Percentiles rank a stretch among this genome's conserved stretches.
phyloP scores from a whole-genome alignment of 768 basidiomycete species.

The Pseudohyphozyma bogoriensis region DNA sequence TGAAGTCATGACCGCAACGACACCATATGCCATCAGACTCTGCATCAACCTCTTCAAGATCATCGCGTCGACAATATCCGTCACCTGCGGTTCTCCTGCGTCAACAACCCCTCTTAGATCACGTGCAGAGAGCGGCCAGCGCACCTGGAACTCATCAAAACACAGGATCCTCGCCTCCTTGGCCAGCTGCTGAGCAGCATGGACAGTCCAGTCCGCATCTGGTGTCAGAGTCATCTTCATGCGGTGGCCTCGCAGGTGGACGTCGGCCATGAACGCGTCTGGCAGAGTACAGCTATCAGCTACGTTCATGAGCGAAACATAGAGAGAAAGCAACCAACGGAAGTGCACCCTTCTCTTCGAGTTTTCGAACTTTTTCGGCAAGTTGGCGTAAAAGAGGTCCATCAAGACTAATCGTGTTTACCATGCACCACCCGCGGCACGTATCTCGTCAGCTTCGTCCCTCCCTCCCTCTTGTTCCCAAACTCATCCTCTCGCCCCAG shows the following conservation, averaged over 20 bases:
- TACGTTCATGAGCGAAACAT: no score
- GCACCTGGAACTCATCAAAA: slow-evolving; percentile 95
- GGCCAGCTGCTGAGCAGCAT: slow-evolving; percentile 44
- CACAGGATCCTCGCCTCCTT: slow-evolving; percentile 46
- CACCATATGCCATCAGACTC: slow-evolving; percentile 71
- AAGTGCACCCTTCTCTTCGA: slow-evolving; percentile 67
- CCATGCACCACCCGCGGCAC: no score
- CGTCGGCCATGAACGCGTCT: slow-evolving; percentile 99
- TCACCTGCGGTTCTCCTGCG: slow-evolving; percentile 49
- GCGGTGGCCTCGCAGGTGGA: slow-evolving; percentile 81
- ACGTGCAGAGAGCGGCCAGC: slow-evolving; percentile 1
- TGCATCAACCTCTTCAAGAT: slow-evolving; percentile 84
- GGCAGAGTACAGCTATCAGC: no score
- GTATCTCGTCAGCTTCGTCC: no score
- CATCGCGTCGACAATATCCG: slow-evolving; percentile 98
- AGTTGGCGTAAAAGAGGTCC: slow-evolving; percentile 57
- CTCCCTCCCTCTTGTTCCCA: no score
- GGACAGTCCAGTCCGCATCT: slow-evolving; percentile 66
- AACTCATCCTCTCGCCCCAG: no score
- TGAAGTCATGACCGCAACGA: slow-evolving; percentile 90
- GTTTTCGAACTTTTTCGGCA: slow-evolving; percentile 28
- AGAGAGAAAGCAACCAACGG: no score
- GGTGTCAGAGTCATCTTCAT: slow-evolving; percentile 62
- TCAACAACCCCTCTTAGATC: not conserved
- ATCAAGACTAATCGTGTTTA: no score